Evolutionary conservation across 2,329 filamentous ascomycete genomes (phyloP), one percentile per base, ranked within the genome.

Genomic region (Apiospora hydei): DNA sequence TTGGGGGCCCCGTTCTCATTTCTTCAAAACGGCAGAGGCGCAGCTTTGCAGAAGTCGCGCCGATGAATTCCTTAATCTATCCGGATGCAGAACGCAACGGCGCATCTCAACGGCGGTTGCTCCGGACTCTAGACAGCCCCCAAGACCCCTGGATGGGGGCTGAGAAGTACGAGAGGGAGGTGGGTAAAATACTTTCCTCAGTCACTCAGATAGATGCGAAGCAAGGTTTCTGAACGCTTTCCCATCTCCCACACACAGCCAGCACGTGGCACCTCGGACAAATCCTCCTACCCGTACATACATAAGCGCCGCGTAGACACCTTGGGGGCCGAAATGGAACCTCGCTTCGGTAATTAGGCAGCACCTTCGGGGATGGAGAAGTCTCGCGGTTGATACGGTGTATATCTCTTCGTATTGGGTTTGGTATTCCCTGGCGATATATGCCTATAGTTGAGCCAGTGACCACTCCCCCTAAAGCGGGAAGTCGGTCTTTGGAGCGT

Each of bases 261-360:
- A 64, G 57, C 57, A 64, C 57, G 57, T 64, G 57, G 57, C 57
- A n/a, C 57, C 18, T 64, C 21, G 57, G 53, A 18, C 30, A 41
- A 41, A 41, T 41, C 30, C 53, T 61, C 53, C 53, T 64, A 24
- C 26, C 26, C 57, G 18, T 38, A n/a, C 34, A 38, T 64, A 64
- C 57, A 30, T 30, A 30, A 34, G 44, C 57, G 57, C 10, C 18
- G 57, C 21, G 21, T n/a, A 41, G 4, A 64, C 57, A 14, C 57
- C 34, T 41, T 64, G 57, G 57, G 57, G 57, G 57, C 57, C 34
- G n/a, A n/a, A 64, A 41, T 64, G 34, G 18, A 10, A 34, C 14
- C 53, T 18, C 30, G 30, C 7, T 30, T 61, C 16, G 53, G 30
- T 30, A 6, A 38, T 2, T 51, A 34, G 53, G 30, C 30, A 61